Percentiles rank a stretch among this genome's conserved stretches.
These are phyloP conservation scores for Curvularia verruculosa DNA, from an alignment of 2,329 filamentous ascomycete genomes.

Conservation along the genomic window DNA sequence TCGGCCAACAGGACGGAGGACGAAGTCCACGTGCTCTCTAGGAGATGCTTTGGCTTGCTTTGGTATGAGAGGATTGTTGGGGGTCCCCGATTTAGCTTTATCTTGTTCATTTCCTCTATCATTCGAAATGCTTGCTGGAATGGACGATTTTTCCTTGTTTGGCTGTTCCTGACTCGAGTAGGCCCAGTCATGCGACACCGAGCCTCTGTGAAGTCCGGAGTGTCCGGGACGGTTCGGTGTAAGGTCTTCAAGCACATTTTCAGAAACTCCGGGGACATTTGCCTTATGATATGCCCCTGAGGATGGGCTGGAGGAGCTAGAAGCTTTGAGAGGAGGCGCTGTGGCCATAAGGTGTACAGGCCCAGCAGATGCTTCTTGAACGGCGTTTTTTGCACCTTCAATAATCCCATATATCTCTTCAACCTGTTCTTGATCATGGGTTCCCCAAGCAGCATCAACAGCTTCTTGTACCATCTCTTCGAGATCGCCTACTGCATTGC, in stretches of 20 bases:
- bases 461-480: conserved; percentile 54
- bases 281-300: background rate
- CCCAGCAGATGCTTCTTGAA: conserved; percentile 40
- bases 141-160: conserved; percentile 6
- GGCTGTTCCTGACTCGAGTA: conserved; percentile 16
- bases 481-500: conserved; percentile 47
- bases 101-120: conserved; percentile 5
- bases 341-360: conserved; percentile 31
- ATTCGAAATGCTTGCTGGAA: conserved; percentile 19
- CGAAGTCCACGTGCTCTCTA: conserved; percentile 40
- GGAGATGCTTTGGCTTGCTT: conserved; percentile 25
- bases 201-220: conserved; percentile 17
- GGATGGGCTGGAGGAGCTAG: conserved; percentile 12
- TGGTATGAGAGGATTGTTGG: conserved; percentile 31
- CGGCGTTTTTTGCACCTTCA: conserved; percentile 46
- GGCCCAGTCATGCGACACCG: conserved; percentile 39
- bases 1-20: conserved; percentile 34
- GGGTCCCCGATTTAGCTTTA: conserved; percentile 23
- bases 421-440: conserved; percentile 38
- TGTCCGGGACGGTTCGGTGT: conserved; percentile 8
- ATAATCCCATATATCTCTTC: conserved; percentile 51
- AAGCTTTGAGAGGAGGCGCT: conserved; percentile 29
- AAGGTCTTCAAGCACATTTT: conserved; percentile 1
- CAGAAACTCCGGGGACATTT: background rate
- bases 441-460: conserved; percentile 44